Base-by-base conservation (phyloP, 495 filamentous ascomycete genomes). In the Halenospora varia region DNA sequence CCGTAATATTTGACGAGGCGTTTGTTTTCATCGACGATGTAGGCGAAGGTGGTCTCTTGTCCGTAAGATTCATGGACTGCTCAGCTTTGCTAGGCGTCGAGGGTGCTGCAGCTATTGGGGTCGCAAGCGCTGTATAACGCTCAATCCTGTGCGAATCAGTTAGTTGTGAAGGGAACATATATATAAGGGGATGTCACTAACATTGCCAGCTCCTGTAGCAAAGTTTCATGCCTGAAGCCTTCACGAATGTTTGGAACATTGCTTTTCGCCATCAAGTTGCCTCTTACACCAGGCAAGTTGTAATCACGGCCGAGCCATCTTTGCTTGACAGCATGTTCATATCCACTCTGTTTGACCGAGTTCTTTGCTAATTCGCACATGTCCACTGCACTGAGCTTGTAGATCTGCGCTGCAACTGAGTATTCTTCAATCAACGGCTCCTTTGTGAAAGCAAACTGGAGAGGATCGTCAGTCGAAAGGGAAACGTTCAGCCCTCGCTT, bases 281-380 rank as follows among this genome's bases (percentile, higher is more conserved):
- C 95, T 42, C 74, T 70, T 42, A 88, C 81, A 8, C 94, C 94
- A 0, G 87, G 85, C 18, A 84, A 63, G 61, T 87, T 72, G 67
- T 85, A 96, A 55, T 85, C 80, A 15, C 77, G 73, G 1, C 94
- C 94, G 6, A 98, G 76, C 92, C 93, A 98, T 68, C 88, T 81
- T 60, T 89, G 84, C 74, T 97, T 98, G 61, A 97, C 70, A 17
- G 83, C 79, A 65, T 87, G 78, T 69, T 98, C 94, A 64, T 96
- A 98, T 18, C 94, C 94, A 70, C 90, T 95, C 67, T 98, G 94
- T 61, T 83, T 80, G 26, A 98, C 94, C 13, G 90, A 96, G 71
- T 97, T 92, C 71, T 93, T 95, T 2, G 94, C 94, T 29, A 98
- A 76, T 73, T 98, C 94, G 67, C 95, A 97, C 94, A 98, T 98